Conservation (phyloP, 2,329 filamentous ascomycete species). For the Amesomyces nigricolor region DNA sequence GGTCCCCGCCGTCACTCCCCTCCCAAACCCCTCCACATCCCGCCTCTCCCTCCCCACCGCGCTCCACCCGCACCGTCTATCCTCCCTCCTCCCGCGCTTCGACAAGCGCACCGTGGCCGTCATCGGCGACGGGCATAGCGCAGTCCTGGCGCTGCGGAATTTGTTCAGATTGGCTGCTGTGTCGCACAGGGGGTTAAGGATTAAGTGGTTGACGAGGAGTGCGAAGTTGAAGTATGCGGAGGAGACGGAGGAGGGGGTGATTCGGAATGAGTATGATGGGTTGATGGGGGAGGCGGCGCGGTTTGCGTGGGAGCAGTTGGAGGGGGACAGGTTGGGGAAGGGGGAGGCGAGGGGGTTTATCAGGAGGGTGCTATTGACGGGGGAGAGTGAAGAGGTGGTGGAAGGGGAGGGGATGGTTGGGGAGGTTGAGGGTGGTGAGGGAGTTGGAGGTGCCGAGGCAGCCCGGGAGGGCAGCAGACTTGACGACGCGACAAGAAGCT, state of each 20-base stretch:
- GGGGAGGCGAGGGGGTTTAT: constrained; percentile 11
- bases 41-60: constrained; percentile 11
- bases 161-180: constrained; percentile 10
- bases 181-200: constrained; percentile 9
- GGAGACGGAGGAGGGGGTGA: constrained; percentile 5
- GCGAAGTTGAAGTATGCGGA: constrained; percentile 15
- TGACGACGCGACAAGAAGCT: no score
- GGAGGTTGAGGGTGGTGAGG: no score
- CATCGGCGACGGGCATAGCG: constrained; percentile 19
- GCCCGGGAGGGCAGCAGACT: no score
- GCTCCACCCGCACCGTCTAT: constrained; percentile 10
- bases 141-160: constrained; percentile 22
- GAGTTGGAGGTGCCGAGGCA: no score
- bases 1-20: neutral
- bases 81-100: neutral
- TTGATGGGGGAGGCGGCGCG: constrained; percentile 17
- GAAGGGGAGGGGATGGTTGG: neutral
- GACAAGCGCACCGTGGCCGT: constrained; percentile 15
- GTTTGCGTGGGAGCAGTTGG: constrained; percentile 19
- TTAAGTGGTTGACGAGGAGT: constrained; percentile 18
- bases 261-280: constrained; percentile 18
- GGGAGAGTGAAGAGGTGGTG: neutral
- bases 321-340: constrained; percentile 12
- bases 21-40: neutral
- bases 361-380: constrained; percentile 10